Evolutionary conservation across 495 filamentous ascomycete genomes (phyloP), one percentile per base, ranked within the genome.

Genomic region (Aspergillus affinis): DNA sequence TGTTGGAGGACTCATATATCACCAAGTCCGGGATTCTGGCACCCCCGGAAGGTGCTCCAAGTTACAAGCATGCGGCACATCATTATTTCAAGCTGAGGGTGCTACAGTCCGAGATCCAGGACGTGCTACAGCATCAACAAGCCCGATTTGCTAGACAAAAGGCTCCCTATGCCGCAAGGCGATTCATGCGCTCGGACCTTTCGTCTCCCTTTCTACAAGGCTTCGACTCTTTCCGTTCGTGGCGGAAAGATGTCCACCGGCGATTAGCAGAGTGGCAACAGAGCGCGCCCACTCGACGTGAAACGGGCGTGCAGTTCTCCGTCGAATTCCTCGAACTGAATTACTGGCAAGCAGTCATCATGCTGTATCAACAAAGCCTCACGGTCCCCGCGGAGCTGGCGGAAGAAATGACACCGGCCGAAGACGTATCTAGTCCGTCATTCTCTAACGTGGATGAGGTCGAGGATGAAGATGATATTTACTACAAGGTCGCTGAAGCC

Each of bases 291-390:
- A 86, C 79, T 2, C 88, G 87, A 61, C 69, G 82, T 20, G 87
- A 95, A 29, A 95, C 88, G 0, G 92, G 92, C 9, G 93, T 98
- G 21, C 82, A 84, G 8, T 97, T 98, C 71, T 89, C 88, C 6
- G 84, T 88, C 9, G 86, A 95, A 51, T 93, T 97, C 62, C 77
- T 97, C 6, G 91, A 97, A 60, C 74, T 98, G 51, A 98, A 98
- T 69, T 98, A 97, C 70, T 98, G 92, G 91, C 93, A 98, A 72
- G 90, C 92, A n/a, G 85, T 97, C 55, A 95, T 98, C 62, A 90
- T 96, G 90, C 83, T 98, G 4, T 98, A 97, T 71, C 82, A 93
- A 56, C 93, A 96, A 66, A 93, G 90, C 67, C 76, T 98, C 51
- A 90, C 89, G 19, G 90, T 93, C n/a, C 93, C 93, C 13, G 84